Conservation (phyloP, 306 rosid species). For the Vicia faba region DNA sequence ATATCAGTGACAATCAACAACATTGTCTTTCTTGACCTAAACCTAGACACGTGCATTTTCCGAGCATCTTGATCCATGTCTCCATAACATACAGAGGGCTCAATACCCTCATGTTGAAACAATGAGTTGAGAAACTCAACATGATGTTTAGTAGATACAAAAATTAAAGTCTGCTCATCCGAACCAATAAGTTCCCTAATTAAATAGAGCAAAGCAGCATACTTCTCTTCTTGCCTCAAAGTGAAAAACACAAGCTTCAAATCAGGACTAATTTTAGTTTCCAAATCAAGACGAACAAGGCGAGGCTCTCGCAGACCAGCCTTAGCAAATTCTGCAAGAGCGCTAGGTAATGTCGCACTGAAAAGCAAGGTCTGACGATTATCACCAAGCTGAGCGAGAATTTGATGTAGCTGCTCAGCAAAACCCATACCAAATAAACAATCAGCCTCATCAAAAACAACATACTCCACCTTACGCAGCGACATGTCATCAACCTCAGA, state of each 20-base stretch:
- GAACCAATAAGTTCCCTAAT: conserved; percentile 73
- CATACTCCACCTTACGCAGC: conserved; percentile 78
- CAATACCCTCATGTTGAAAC: conserved; percentile 82
- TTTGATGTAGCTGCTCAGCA: conserved; percentile 81
- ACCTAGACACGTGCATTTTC: conserved; percentile 74
- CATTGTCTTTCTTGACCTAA: conserved; percentile 90
- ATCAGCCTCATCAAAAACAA: conserved; percentile 94
- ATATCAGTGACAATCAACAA: conserved; percentile 86
- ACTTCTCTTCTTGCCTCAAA: conserved; percentile 80
- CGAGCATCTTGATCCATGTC: conserved; percentile 99
- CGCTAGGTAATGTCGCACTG: conserved; percentile 90
- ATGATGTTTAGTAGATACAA: conserved; percentile 88
- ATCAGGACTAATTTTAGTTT: conserved; percentile 88
- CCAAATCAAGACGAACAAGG: conserved; percentile 85
- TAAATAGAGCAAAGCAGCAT: conserved; percentile 72
- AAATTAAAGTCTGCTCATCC: conserved; percentile 80
- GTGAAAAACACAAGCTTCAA: conserved; percentile 81
- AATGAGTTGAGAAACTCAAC: conserved; percentile 76
- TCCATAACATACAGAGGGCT: conserved; percentile 90
- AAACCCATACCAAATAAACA: conserved; percentile 86
- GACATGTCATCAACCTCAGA: conserved; percentile 91
- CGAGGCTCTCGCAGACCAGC: conserved; percentile 92
- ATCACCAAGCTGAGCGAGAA: conserved; percentile 77
- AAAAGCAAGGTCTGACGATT: conserved; percentile 90
- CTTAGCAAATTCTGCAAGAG: conserved; percentile 96